Evolutionary conservation across 192 early-diverging fungal genomes (phyloP).

Genomic region (Funneliformis geosporum): DNA sequence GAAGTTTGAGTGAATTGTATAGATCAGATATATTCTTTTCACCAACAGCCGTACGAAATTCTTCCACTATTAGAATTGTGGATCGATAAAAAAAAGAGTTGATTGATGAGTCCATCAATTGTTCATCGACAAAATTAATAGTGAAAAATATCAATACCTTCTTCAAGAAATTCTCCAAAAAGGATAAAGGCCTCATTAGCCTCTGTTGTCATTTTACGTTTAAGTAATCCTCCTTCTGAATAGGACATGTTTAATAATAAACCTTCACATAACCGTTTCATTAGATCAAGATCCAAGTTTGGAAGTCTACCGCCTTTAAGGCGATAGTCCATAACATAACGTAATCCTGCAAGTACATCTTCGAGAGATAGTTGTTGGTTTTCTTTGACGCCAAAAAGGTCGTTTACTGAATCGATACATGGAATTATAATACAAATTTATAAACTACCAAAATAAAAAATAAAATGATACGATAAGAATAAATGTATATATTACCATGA

Average conservation of each 20-base stretch:
- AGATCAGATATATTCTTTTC: conserved; percentile 79
- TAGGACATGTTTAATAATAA: conserved; percentile 80
- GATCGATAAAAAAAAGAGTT: too few species aligned
- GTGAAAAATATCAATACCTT: conserved; percentile 54
- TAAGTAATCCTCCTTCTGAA: conserved; percentile 61
- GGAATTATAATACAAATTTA: not conserved
- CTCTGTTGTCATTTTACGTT: conserved; percentile 65
- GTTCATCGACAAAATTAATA: not conserved
- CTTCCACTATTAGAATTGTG: conserved; percentile 78
- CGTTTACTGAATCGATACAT: conserved; percentile 56
- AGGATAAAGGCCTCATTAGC: conserved; percentile 86
- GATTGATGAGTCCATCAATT: not conserved
- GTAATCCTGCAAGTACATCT: conserved; percentile 86
- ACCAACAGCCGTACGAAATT: conserved; percentile 83
- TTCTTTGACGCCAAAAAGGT: conserved; percentile 77
- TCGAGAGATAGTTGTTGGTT: conserved; percentile 66
- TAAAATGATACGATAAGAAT: not conserved
- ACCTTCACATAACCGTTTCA: conserved; percentile 85
- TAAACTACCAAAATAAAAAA: not conserved
- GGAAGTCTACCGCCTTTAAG: conserved; percentile 83
- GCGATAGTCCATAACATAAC: conserved; percentile 93
- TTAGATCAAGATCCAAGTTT: conserved; percentile 77
- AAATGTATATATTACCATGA: conserved; percentile 41
- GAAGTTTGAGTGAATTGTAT: conserved; percentile 73
- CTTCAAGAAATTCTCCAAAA: conserved; percentile 94